A percentile compares a stretch with the other conserved stretches of the same genome.
Evolutionary conservation across 1,284 basidiomycete species (phyloP).

Genomic region (Paramarasmius palmivorus): DNA sequence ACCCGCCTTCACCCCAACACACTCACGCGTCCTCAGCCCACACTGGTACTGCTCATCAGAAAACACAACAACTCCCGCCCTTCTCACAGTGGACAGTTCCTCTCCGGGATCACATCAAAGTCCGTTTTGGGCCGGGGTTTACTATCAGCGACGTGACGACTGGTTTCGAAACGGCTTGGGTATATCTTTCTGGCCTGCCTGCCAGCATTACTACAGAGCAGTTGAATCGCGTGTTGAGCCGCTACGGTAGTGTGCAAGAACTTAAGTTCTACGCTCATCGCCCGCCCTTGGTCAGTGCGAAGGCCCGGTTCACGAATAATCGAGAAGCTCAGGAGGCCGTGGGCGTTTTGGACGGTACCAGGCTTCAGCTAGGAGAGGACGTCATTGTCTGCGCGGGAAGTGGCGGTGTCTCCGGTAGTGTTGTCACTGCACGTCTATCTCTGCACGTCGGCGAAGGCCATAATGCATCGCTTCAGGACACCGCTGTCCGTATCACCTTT

Average conservation of each 20-base stretch:
- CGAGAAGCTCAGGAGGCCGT: constrained; percentile 51
- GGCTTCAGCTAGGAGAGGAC: constrained; percentile 26
- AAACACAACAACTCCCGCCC: neutral
- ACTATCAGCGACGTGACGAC: constrained; percentile 40
- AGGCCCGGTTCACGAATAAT: constrained; percentile 44
- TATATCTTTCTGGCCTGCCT: constrained; percentile 40
- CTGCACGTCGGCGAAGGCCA: constrained; percentile 34
- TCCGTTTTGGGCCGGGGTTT: constrained; percentile 43
- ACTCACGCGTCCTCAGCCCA: neutral
- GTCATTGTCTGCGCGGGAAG: too few relatives aligned
- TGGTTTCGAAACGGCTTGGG: constrained; percentile 48
- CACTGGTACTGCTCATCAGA: neutral
- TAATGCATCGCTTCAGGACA: constrained; percentile 43
- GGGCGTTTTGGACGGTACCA: constrained; percentile 44
- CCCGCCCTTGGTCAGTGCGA: constrained; percentile 31
- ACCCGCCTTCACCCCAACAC: neutral
- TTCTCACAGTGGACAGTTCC: constrained; percentile 13
- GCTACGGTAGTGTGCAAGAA: constrained; percentile 48
- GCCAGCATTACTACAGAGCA: constrained; percentile 23
- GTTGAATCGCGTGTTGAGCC: constrained; percentile 28
- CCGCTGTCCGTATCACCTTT: constrained; percentile 53
- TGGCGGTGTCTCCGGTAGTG: constrained; percentile 24
- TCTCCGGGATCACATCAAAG: constrained; percentile 41
- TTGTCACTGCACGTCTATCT: constrained; percentile 41
- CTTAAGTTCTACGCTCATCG: constrained; percentile 16